Percentiles rank a stretch among this genome's conserved stretches.
phyloP scores from a whole-genome alignment of 257 asterid species.

The Nicotiana knightiana region DNA sequence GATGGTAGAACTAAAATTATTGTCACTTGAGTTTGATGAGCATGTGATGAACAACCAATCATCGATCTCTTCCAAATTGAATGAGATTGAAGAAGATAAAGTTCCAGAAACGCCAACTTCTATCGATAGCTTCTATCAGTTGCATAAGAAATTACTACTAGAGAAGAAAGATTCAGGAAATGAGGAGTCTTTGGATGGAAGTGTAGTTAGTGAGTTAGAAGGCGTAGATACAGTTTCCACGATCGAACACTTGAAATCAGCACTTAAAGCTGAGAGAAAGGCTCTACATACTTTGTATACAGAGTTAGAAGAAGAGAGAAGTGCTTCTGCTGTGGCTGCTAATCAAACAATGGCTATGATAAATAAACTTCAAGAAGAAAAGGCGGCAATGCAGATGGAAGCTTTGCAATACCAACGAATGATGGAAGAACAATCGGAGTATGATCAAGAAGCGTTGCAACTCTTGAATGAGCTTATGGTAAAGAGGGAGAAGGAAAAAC shows the following conservation, averaged over 20 bases:
- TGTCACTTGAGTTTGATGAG: conserved; percentile 34
- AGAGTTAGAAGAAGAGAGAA: conserved; percentile 89
- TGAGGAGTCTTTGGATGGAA: conserved; percentile 84
- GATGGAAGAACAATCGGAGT: conserved; percentile 99
- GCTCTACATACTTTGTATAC: conserved; percentile 62
- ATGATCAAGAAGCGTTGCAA: conserved; percentile 97
- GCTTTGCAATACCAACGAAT: conserved; percentile 96
- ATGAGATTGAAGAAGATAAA: conserved; percentile 64
- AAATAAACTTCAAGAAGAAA: conserved; percentile 92
- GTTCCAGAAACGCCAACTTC: conserved; percentile 80
- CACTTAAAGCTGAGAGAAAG: conserved; percentile 62
- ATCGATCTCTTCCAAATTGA: conserved; percentile 30
- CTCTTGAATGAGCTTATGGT: conserved; percentile 87
- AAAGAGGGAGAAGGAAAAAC: conserved; percentile 88
- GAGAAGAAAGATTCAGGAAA: conserved; percentile 67
- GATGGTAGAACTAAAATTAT: conserved; percentile 27
- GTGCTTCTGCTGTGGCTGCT: conserved; percentile 94
- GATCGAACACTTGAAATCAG: conserved; percentile 53
- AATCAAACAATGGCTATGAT: conserved; percentile 99
- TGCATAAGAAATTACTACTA: conserved; percentile 51
- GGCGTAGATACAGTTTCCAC: conserved; percentile 58
- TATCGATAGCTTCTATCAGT: conserved; percentile 44
- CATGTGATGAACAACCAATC: conserved; percentile 14
- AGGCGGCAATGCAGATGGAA: conserved; percentile 97
- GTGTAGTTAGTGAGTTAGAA: conserved; percentile 77